These are phyloP conservation scores for Capsicum baccatum DNA, from an alignment of 257 asterid genomes.

Conservation along the genomic window DNA sequence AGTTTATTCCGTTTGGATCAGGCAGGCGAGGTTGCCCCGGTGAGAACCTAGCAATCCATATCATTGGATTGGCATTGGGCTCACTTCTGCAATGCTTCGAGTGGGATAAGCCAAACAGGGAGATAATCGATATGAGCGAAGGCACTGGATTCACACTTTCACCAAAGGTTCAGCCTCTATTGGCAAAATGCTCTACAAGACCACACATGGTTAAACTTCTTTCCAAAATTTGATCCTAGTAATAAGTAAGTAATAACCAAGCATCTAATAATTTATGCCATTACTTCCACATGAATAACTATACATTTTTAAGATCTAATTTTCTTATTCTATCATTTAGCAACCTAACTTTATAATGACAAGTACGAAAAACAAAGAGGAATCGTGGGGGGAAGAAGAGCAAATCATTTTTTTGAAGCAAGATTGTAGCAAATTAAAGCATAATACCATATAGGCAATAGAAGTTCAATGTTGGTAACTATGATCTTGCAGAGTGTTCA, in stretches of 20 bases:
- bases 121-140: conserved; percentile 53
- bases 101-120: conserved; percentile 52
- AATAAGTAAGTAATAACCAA: not conserved
- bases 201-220: conserved; percentile 36
- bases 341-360: not conserved
- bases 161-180: conserved; percentile 57
- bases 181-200: conserved; percentile 61
- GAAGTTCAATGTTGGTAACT: not conserved
- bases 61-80: conserved; percentile 59
- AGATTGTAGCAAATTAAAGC: not conserved
- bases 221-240: conserved; percentile 35
- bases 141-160: conserved; percentile 47
- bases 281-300: conserved; percentile 3
- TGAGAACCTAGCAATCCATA: conserved; percentile 56
- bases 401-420: not conserved
- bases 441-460: not conserved
- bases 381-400: not conserved
- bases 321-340: not conserved
- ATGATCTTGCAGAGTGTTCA: not conserved
- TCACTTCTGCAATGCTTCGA: conserved; percentile 73
- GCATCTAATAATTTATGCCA: not conserved
- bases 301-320: not conserved
- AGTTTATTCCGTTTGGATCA: conserved; percentile 57
- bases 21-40: conserved; percentile 86
- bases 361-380: conserved; percentile 13